Evolutionary conservation across 805 yeast species (phyloP).

Genomic region (Wickerhamiella slavikovae): DNA sequence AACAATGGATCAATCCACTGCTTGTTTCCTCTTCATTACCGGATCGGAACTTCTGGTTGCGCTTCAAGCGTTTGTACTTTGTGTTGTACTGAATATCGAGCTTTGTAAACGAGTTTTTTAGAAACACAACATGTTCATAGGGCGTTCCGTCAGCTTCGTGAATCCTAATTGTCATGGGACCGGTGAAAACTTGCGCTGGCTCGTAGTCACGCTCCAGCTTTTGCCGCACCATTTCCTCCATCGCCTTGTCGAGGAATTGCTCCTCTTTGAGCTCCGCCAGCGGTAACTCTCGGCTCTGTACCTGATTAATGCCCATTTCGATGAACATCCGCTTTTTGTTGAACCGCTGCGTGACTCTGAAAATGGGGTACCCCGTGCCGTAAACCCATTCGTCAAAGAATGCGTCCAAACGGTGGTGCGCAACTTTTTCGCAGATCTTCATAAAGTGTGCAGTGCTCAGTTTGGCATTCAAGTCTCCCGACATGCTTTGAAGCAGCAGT

Average conservation of each 20-base stretch:
- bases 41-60: constrained; percentile 26
- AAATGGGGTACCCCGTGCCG: constrained; percentile 74
- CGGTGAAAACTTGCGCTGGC: constrained; percentile 29
- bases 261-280: constrained; percentile 16
- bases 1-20: constrained; percentile 27
- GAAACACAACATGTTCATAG: constrained; percentile 86
- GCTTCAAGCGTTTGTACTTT: constrained; percentile 64
- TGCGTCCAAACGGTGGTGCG: constrained; percentile 57
- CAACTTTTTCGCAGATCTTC: constrained; percentile 86
- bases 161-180: constrained; percentile 91
- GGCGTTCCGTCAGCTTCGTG: constrained; percentile 99
- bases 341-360: constrained; percentile 75
- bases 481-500: constrained; percentile 81
- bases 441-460: constrained; percentile 72
- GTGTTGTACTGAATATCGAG: constrained; percentile 91
- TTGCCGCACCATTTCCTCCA: constrained; percentile 8
- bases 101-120: constrained; percentile 68
- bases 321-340: constrained; percentile 85
- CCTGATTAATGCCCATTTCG: constrained; percentile 86
- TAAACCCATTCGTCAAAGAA: constrained; percentile 90
- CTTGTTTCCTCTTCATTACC: constrained; percentile 17
- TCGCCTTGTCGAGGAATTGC: constrained; percentile 23
- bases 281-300: constrained; percentile 29
- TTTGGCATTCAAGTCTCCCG: constrained; percentile 68
- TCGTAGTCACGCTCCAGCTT: constrained; percentile 4